Conservation (phyloP, 768 basidiomycete genomes). For the Boletus reticulatus region DNA sequence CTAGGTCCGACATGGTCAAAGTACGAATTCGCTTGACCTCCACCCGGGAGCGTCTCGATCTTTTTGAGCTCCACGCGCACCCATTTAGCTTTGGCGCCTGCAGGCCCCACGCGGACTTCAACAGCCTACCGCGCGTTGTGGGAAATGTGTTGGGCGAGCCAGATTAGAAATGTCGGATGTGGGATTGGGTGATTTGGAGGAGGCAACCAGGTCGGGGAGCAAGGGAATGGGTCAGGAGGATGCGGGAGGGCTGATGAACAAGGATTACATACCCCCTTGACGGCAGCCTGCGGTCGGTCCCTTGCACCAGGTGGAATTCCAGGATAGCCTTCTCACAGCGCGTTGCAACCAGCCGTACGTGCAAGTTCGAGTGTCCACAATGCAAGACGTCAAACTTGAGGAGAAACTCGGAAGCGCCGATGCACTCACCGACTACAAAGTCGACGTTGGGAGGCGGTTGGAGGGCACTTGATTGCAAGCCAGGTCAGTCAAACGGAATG, state of each 20-base stretch:
- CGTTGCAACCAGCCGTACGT: not conserved
- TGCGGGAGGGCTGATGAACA: not conserved
- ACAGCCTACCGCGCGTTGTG: conserved; percentile 55
- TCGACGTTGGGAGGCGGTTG: conserved; percentile 89
- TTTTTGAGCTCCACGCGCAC: conserved; percentile 89
- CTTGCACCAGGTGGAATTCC: conserved; percentile 79
- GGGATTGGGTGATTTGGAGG: not conserved
- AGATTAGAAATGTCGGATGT: conserved; percentile 3
- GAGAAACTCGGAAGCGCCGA: not conserved
- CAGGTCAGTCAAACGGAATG: conserved; percentile 4
- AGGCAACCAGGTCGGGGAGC: not conserved
- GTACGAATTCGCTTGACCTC: conserved; percentile 66
- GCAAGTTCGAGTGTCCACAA: not conserved
- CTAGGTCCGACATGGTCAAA: conserved; percentile 80
- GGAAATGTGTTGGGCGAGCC: not conserved
- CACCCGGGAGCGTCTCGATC: conserved; percentile 79
- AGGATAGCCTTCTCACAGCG: conserved; percentile 61
- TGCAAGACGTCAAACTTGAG: not conserved
- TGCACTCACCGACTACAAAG: conserved; percentile 70
- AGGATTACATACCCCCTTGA: conserved; percentile 69
- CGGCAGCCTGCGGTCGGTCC: conserved; percentile 78
- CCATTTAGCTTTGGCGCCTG: conserved; percentile 88
- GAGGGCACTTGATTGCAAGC: conserved; percentile 52
- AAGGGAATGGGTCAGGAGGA: conserved; percentile 2
- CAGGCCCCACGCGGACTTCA: conserved; percentile 73